Evolutionary conservation across 208 protist genomes (phyloP).

Genomic region (Acanthamoeba healyi): DNA sequence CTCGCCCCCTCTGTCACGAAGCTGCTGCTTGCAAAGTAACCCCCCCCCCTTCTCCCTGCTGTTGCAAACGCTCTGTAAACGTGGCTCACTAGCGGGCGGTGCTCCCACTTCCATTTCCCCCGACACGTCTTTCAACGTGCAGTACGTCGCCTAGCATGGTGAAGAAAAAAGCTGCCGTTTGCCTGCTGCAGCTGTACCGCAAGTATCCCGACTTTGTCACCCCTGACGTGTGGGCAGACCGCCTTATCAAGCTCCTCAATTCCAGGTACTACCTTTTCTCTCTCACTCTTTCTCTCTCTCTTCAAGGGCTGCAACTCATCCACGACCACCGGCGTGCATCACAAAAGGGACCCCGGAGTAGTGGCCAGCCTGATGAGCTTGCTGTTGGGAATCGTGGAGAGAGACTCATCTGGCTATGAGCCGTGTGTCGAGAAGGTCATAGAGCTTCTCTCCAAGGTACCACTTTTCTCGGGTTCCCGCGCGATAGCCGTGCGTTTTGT

Average conservation of each 20-base stretch:
- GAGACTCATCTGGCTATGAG: conserved; percentile 88
- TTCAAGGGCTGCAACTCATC: no score
- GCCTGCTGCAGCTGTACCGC: conserved; percentile 96
- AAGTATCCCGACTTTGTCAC: conserved; percentile 94
- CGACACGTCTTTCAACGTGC: background rate
- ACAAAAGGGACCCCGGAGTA: conserved; percentile 93
- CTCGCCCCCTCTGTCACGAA: conserved; percentile 96
- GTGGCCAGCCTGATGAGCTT: conserved; percentile 95
- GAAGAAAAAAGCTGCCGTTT: conserved; percentile 98
- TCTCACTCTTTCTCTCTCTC: background rate
- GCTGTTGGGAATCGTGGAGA: conserved; percentile 93
- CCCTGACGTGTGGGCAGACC: conserved; percentile 89
- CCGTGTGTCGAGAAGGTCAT: conserved; percentile 91
- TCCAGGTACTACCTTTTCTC: conserved; percentile 4
- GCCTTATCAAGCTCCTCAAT: conserved; percentile 92
- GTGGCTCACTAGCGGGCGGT: background rate
- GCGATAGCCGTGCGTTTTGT: background rate
- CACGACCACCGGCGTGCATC: background rate
- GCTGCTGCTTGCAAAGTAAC: conserved; percentile 92
- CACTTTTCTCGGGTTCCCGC: background rate
- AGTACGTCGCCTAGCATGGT: conserved; percentile 92
- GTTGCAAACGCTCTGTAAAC: no score
- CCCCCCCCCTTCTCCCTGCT: background rate
- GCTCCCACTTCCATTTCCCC: background rate
- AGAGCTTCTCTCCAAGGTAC: conserved; percentile 88